Percentiles rank a stretch among this genome's conserved stretches.
Conservation (phyloP, 306 rosid genomes). For the Vigna nakashimae region DNA sequence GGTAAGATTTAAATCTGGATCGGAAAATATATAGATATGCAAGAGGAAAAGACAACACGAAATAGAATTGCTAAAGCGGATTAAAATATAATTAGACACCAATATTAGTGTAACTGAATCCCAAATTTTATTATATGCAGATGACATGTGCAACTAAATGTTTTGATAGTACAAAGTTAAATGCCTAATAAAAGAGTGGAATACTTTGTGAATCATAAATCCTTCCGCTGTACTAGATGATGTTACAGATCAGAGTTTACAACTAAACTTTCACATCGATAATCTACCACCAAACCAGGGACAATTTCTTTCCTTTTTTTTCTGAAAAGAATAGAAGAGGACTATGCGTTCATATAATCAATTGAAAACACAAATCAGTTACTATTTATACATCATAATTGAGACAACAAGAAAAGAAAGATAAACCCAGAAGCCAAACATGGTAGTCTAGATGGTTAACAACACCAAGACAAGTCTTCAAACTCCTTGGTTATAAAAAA, state of each 20-base stretch:
- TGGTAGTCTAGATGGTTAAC: constrained; percentile 27
- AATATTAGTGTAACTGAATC: background rate
- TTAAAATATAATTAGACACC: constrained; percentile 48
- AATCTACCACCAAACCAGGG: constrained; percentile 17
- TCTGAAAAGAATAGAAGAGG: background rate
- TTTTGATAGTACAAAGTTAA: constrained; percentile 9
- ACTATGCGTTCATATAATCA: constrained; percentile 5
- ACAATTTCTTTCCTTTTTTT: background rate
- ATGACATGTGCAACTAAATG: background rate
- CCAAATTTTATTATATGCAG: background rate
- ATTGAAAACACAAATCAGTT: background rate
- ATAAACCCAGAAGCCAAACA: background rate
- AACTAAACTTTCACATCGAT: constrained; percentile 19
- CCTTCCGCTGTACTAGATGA: constrained; percentile 12
- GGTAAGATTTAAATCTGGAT: constrained; percentile 56
- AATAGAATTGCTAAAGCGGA: constrained; percentile 53
- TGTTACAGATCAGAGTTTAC: constrained; percentile 20
- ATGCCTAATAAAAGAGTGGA: constrained; percentile 3
- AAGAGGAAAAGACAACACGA: constrained; percentile 43
- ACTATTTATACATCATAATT: constrained; percentile 26
- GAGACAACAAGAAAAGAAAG: constrained; percentile 1
- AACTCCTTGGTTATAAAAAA: constrained; percentile 30
- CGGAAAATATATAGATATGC: constrained; percentile 54
- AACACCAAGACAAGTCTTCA: constrained; percentile 23
- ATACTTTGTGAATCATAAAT: background rate